Evolutionary conservation across 805 yeast genomes (phyloP).

Genomic region (Kodamaea restingae): DNA sequence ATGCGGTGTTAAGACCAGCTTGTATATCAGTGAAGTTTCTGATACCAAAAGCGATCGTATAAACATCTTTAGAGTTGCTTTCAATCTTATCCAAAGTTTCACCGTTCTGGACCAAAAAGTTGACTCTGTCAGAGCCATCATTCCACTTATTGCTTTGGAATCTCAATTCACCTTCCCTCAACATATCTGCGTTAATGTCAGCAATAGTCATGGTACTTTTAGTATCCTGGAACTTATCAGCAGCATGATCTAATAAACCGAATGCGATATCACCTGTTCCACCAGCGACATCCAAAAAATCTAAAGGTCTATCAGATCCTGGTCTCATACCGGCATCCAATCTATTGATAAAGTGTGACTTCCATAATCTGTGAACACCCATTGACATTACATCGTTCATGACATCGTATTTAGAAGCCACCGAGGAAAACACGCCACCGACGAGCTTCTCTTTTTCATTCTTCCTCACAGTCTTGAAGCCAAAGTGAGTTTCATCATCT

Average conservation of each 20-base stretch:
- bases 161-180: conserved; percentile 84
- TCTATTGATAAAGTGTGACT: conserved; percentile 79
- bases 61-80: conserved; percentile 86
- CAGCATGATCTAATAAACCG: conserved; percentile 90
- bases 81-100: conserved; percentile 80
- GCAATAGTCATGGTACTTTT: conserved; percentile 82
- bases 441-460: conserved; percentile 78
- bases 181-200: conserved; percentile 95
- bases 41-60: conserved; percentile 96
- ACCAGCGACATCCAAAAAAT: conserved; percentile 95
- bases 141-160: conserved; percentile 57
- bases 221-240: conserved; percentile 67
- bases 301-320: conserved; percentile 69
- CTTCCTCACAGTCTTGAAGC: conserved; percentile 75
- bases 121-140: conserved; percentile 58
- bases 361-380: conserved; percentile 95
- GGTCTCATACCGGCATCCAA: conserved; percentile 93
- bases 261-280: conserved; percentile 99
- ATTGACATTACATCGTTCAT: conserved; percentile 98
- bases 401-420: conserved; percentile 88
- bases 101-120: conserved; percentile 88
- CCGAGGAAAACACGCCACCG: conserved; percentile 89
- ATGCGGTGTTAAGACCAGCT: conserved; percentile 91
- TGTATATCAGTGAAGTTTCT: conserved; percentile 94
- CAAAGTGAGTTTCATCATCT: conserved; percentile 69